Evolutionary conservation across 352 stramenopile species (phyloP).

Genomic region (Lagenidium sp.): DNA sequence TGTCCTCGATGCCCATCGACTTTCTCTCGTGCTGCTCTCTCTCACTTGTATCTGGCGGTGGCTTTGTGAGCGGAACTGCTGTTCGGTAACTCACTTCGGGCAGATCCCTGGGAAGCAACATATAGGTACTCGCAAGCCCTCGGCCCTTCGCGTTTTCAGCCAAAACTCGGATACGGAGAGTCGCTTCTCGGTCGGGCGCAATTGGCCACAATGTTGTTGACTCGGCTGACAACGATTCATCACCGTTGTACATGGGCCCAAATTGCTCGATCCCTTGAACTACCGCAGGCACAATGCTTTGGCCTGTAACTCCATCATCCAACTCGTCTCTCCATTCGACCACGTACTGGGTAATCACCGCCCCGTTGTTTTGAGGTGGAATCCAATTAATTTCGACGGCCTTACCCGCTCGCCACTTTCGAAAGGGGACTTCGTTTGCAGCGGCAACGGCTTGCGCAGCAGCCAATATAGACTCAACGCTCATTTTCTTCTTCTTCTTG

Average conservation of each 20-base stretch:
- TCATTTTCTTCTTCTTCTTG: slow-evolving; percentile 12
- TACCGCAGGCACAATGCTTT: too few relatives aligned
- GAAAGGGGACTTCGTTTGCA: slow-evolving; percentile 48
- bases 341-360: slow-evolving; percentile 48
- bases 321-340: slow-evolving; percentile 61
- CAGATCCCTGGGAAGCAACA: slow-evolving; percentile 28
- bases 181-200: slow-evolving; percentile 21
- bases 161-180: slow-evolving; percentile 39
- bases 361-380: slow-evolving; percentile 48
- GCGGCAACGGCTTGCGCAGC: slow-evolving; percentile 23
- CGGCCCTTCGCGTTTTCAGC: slow-evolving; percentile 56
- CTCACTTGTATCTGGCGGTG: slow-evolving; percentile 29
- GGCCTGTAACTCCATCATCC: slow-evolving; percentile 6
- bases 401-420: slow-evolving; percentile 54
- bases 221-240: too few relatives aligned
- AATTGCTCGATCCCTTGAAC: too few relatives aligned
- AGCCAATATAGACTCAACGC: slow-evolving; percentile 29
- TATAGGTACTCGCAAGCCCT: slow-evolving; percentile 46
- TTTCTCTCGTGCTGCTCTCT: slow-evolving; percentile 26
- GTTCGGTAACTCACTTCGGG: slow-evolving; percentile 49
- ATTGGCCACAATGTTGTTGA: slow-evolving; percentile 69
- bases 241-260: too few relatives aligned
- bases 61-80: slow-evolving; percentile 26
- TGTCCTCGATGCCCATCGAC: slow-evolving; percentile 37
- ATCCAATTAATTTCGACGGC: slow-evolving; percentile 67